These are phyloP conservation scores for Erysimum cheiri DNA, from an alignment of 441 rosid species.

Conservation along the genomic window DNA sequence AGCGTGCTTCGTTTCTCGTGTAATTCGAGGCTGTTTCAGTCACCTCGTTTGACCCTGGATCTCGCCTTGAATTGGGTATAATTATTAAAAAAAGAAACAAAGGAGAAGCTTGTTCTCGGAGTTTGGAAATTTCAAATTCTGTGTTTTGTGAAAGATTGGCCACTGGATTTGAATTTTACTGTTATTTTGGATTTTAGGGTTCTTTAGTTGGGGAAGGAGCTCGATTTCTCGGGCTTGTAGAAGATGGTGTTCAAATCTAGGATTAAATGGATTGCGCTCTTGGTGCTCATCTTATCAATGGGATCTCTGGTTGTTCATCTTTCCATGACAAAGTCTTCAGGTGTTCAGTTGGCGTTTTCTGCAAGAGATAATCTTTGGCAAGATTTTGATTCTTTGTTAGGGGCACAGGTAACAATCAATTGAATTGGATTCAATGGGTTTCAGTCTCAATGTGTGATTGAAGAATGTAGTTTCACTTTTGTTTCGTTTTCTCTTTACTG, in stretches of 20 bases:
- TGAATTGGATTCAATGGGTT: conserved; percentile 2
- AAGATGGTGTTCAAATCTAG: conserved; percentile 82
- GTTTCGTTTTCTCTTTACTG: conserved; percentile 27
- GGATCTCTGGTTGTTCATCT: conserved; percentile 85
- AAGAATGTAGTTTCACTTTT: neutral
- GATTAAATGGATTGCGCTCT: conserved; percentile 86
- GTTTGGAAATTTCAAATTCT: conserved; percentile 6
- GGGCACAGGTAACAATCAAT: conserved; percentile 47
- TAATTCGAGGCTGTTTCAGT: conserved; percentile 18
- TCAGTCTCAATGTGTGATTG: too few species aligned
- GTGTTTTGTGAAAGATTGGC: neutral
- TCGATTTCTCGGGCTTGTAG: conserved; percentile 45
- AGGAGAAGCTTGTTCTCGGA: conserved; percentile 10
- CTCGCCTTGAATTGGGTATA: conserved; percentile 35
- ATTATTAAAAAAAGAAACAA: neutral
- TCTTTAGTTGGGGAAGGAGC: conserved; percentile 43
- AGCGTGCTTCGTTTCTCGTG: conserved; percentile 18
- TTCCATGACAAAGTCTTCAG: conserved; percentile 79
- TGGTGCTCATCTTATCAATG: conserved; percentile 73
- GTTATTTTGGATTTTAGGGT: conserved; percentile 27
- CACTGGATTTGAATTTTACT: conserved; percentile 13
- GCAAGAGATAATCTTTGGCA: conserved; percentile 59
- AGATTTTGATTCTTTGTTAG: conserved; percentile 57
- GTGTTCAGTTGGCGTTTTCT: conserved; percentile 56
- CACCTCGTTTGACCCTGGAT: conserved; percentile 40